phyloP scores from a whole-genome alignment of 495 filamentous ascomycete species.

The Podospora anserina region DNA sequence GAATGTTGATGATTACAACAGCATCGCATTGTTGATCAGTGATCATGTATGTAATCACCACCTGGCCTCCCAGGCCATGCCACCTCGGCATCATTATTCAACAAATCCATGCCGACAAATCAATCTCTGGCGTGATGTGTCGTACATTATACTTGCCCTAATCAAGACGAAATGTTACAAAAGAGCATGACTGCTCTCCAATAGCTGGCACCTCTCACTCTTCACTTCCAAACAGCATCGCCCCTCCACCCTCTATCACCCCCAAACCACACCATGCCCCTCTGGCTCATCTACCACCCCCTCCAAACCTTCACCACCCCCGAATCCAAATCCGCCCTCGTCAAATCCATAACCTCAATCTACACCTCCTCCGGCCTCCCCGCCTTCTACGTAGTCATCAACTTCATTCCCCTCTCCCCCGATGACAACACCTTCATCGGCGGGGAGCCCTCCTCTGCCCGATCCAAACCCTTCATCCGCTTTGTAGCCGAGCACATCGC shows the following conservation, averaged over 20 bases:
- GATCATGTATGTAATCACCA: constrained; percentile 10
- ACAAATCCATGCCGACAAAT: neutral
- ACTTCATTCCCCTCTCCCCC: constrained; percentile 32
- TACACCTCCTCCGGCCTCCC: constrained; percentile 37
- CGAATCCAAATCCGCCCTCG: constrained; percentile 27
- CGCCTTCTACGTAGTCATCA: constrained; percentile 39
- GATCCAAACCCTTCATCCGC: constrained; percentile 33
- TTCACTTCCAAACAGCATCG: neutral
- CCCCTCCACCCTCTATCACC: neutral
- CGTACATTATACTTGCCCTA: too few relatives aligned
- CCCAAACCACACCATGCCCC: constrained; percentile 29
- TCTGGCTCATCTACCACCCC: constrained; percentile 41
- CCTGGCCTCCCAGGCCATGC: neutral
- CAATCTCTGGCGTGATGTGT: neutral
- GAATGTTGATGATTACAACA: constrained; percentile 30
- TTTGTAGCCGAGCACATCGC: constrained; percentile 36
- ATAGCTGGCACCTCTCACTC: too few relatives aligned
- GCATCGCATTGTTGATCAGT: constrained; percentile 2
- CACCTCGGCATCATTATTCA: neutral
- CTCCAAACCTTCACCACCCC: constrained; percentile 26
- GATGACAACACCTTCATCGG: constrained; percentile 28
- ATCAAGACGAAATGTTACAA: too few relatives aligned
- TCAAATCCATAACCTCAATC: constrained; percentile 26
- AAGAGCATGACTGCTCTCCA: too few relatives aligned
- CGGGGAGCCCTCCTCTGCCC: constrained; percentile 20